These are phyloP conservation scores for Thymus quinquecostatus DNA, from an alignment of 257 asterid species.

Conservation along the genomic window DNA sequence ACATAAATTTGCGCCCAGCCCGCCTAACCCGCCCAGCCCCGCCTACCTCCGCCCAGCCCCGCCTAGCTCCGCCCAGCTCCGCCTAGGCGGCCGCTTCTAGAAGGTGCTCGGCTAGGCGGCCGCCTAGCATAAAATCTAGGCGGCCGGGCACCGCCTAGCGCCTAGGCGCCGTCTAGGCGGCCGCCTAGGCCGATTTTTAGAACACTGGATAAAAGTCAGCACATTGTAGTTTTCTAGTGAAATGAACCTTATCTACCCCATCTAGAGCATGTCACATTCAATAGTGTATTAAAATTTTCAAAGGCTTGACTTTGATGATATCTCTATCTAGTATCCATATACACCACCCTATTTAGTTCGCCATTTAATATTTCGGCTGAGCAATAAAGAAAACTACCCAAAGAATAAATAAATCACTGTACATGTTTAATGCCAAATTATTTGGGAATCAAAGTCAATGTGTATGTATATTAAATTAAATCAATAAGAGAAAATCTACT, in stretches of 20 bases:
- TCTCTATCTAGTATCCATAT: not conserved
- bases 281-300: not conserved
- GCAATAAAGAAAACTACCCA: not conserved
- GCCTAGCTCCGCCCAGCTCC: too few relatives aligned
- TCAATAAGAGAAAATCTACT: not conserved
- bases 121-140: too few relatives aligned
- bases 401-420: not conserved
- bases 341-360: not conserved
- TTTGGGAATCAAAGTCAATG: conserved; percentile 34
- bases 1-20: too few relatives aligned
- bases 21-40: too few relatives aligned
- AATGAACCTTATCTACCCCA: conserved; percentile 2
- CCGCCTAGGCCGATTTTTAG: too few relatives aligned
- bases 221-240: not conserved
- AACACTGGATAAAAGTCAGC: too few relatives aligned
- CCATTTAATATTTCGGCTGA: conserved; percentile 14
- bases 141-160: too few relatives aligned
- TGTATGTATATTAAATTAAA: not conserved
- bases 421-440: conserved; percentile 6
- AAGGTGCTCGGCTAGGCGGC: too few relatives aligned
- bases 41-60: too few relatives aligned
- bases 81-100: too few relatives aligned
- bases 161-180: too few relatives aligned
- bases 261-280: not conserved
- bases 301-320: conserved; percentile 7